Conservation (phyloP, 2,329 filamentous ascomycete species). For the Colletotrichum somersetense region DNA sequence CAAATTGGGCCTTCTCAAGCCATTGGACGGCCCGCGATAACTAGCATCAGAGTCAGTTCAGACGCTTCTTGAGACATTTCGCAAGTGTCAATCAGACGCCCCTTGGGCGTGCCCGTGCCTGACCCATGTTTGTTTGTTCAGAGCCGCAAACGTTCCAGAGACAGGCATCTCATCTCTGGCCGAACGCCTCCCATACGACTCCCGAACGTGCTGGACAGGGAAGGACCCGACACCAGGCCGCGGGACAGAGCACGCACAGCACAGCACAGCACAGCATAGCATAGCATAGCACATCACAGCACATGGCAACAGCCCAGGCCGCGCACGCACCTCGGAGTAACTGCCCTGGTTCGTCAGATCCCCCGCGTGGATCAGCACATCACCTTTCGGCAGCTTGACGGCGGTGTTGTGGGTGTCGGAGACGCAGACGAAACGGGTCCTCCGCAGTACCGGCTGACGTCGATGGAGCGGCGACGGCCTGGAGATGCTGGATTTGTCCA, state of each 20-base stretch:
- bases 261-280: too few species aligned
- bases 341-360: constrained; percentile 82
- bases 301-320: background rate
- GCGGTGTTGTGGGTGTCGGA: constrained; percentile 81
- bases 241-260: background rate
- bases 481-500: constrained; percentile 23
- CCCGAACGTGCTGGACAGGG: constrained; percentile 16
- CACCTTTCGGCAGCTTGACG: constrained; percentile 75
- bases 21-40: constrained; percentile 73
- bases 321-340: constrained; percentile 60
- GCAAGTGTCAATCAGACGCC: background rate
- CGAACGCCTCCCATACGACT: constrained; percentile 24
- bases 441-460: constrained; percentile 48
- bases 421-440: constrained; percentile 78
- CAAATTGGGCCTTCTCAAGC: constrained; percentile 76
- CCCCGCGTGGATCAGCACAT: constrained; percentile 82
- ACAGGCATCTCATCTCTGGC: constrained; percentile 12
- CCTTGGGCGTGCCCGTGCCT: background rate
- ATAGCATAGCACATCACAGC: too few species aligned
- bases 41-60: constrained; percentile 44
- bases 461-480: background rate
- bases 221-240: background rate
- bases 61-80: background rate
- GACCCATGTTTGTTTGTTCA: constrained; percentile 6
- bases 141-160: constrained; percentile 25